Conservation (phyloP, 2,329 filamentous ascomycete species). For the Aspergillus brunneoviolaceus region DNA sequence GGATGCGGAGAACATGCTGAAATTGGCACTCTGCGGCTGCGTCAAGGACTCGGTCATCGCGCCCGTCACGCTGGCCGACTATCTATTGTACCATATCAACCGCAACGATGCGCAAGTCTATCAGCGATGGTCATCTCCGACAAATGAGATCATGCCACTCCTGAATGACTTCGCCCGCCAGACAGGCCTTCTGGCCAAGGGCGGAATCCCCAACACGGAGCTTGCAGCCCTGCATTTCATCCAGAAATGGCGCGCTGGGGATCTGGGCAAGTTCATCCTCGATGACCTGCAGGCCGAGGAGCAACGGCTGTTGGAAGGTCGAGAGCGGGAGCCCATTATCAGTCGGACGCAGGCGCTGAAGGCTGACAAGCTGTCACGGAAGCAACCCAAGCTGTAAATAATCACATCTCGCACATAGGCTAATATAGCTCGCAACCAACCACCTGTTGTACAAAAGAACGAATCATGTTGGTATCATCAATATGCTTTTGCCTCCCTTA, state of each 20-base stretch:
- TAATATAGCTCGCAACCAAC: conserved; percentile 8
- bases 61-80: conserved; percentile 78
- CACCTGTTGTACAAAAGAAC: conserved; percentile 25
- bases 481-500: conserved; percentile 14
- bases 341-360: conserved; percentile 48
- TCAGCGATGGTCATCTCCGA: conserved; percentile 64
- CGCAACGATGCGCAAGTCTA: conserved; percentile 63
- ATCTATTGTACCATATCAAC: conserved; percentile 84
- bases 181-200: conserved; percentile 73
- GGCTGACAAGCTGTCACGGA: conserved; percentile 36
- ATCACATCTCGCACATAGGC: conserved; percentile 13
- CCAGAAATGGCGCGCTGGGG: conserved; percentile 75
- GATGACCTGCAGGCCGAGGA: conserved; percentile 69
- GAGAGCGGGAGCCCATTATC: conserved; percentile 31
- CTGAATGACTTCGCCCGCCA: conserved; percentile 69
- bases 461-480: conserved; percentile 22
- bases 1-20: conserved; percentile 85
- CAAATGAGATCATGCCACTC: conserved; percentile 77
- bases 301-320: conserved; percentile 48
- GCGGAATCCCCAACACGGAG: conserved; percentile 68
- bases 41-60: conserved; percentile 87
- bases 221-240: conserved; percentile 77
- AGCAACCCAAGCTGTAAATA: conserved; percentile 25
- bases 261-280: conserved; percentile 73
- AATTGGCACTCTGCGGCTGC: conserved; percentile 84